phyloP scores from a whole-genome alignment of 164 flowering plant genomes.

The Chloranthus sessilifolius region DNA sequence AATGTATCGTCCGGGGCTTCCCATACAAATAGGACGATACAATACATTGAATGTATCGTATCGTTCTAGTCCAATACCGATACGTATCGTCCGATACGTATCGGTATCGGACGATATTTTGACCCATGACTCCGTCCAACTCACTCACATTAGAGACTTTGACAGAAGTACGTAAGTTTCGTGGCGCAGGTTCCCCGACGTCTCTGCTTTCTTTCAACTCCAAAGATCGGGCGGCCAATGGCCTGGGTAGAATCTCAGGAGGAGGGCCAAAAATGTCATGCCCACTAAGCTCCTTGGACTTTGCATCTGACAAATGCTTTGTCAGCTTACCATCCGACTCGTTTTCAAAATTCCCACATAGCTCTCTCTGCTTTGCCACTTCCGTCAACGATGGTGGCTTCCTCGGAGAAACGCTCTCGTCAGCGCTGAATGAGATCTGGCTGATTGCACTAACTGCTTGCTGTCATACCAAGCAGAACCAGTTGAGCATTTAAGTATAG shows the following conservation, averaged over 20 bases:
- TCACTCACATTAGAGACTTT: slow-evolving; percentile 52
- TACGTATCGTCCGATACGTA: too few relatives aligned
- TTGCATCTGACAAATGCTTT: slow-evolving; percentile 63
- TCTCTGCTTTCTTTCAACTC: slow-evolving; percentile 42
- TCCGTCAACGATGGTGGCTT: slow-evolving; percentile 58
- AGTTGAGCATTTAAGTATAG: too few relatives aligned
- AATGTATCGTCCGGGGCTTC: too few relatives aligned
- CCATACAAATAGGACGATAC: too few relatives aligned
- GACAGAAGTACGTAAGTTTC: slow-evolving; percentile 41
- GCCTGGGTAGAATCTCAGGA: slow-evolving; percentile 50
- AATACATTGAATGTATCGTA: too few relatives aligned
- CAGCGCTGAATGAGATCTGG: slow-evolving; percentile 77
- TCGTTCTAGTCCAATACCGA: too few relatives aligned
- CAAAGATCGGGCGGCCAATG: slow-evolving; percentile 39
- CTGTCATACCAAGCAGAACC: too few relatives aligned
- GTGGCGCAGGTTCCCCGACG: slow-evolving; percentile 51
- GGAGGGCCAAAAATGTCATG: slow-evolving; percentile 81
- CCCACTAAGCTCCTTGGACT: slow-evolving; percentile 78
- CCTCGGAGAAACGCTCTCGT: slow-evolving; percentile 54
- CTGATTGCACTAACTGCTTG: slow-evolving; percentile 77
- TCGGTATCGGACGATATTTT: too few relatives aligned
- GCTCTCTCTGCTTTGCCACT: slow-evolving; percentile 80
- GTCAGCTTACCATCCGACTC: slow-evolving; percentile 39
- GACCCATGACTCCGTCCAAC: too few relatives aligned
- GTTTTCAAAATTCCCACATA: slow-evolving; percentile 57